Evolutionary conservation across 1,139 yeast species (phyloP).

Genomic region (Debaryomyces udenii): DNA sequence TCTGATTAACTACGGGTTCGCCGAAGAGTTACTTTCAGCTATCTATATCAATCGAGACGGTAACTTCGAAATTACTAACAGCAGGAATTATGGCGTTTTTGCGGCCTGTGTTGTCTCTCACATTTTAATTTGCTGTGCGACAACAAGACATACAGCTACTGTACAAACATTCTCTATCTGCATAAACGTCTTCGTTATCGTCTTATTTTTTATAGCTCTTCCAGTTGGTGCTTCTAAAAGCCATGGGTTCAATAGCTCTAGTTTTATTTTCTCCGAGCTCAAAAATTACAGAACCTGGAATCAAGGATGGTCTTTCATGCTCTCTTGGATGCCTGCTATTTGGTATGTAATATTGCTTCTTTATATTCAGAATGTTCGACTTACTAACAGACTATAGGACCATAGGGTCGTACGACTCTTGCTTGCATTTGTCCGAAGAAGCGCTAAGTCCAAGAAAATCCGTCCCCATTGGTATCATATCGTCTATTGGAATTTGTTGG

Average conservation of each 20-base stretch:
- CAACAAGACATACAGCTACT: slow-evolving; percentile 23
- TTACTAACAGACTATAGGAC: slow-evolving; percentile 16
- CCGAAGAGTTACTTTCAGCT: slow-evolving; percentile 28
- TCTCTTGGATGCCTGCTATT: slow-evolving; percentile 35
- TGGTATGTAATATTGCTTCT: slow-evolving; percentile 19
- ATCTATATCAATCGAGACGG: slow-evolving; percentile 27
- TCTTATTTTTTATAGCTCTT: slow-evolving; percentile 27
- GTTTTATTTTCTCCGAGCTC: slow-evolving; percentile 22
- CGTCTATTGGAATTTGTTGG: slow-evolving; percentile 27
- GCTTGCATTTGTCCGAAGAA: slow-evolving; percentile 37
- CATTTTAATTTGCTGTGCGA: slow-evolving; percentile 24
- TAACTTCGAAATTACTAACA: slow-evolving; percentile 25
- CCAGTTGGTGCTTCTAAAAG: slow-evolving; percentile 28
- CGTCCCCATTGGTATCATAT: slow-evolving; percentile 32
- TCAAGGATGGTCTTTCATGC: slow-evolving; percentile 27
- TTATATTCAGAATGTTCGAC: neutral
- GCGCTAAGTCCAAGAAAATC: slow-evolving; percentile 29
- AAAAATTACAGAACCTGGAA: slow-evolving; percentile 22
- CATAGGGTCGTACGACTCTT: slow-evolving; percentile 36
- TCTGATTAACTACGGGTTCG: slow-evolving; percentile 32
- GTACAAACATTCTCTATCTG: slow-evolving; percentile 27
- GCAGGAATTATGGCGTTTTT: slow-evolving; percentile 30
- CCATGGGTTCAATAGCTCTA: slow-evolving; percentile 18
- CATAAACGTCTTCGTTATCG: slow-evolving; percentile 20
- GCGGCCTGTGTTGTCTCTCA: slow-evolving; percentile 27